phyloP scores from a whole-genome alignment of 1,284 basidiomycete genomes.

The Xerocomus nothofagi region DNA sequence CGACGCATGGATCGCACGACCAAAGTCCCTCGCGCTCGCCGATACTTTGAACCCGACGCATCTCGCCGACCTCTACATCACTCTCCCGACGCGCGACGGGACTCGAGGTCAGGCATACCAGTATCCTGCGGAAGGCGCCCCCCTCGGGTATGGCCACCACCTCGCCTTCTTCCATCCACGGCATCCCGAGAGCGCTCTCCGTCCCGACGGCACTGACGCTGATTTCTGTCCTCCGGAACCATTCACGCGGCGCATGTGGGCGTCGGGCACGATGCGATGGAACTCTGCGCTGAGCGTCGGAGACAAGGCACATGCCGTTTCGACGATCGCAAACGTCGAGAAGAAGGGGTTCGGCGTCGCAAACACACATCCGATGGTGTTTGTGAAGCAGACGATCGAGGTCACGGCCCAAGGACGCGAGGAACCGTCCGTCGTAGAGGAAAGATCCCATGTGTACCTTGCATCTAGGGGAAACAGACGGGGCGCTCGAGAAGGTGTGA shows the following conservation, averaged over 20 bases:
- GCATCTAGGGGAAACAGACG: slow-evolving; percentile 36
- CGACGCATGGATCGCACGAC: slow-evolving; percentile 51
- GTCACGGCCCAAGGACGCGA: slow-evolving; percentile 42
- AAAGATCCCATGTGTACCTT: slow-evolving; percentile 76
- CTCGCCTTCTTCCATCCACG: slow-evolving; percentile 75
- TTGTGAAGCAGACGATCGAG: slow-evolving; percentile 68
- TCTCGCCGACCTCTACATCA: slow-evolving; percentile 61
- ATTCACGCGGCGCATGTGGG: slow-evolving; percentile 84
- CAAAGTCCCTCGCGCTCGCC: slow-evolving; percentile 41
- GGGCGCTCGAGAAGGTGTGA: slow-evolving; percentile 45
- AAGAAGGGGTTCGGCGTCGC: slow-evolving; percentile 62
- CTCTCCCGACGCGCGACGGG: slow-evolving; percentile 70
- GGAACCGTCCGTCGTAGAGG: slow-evolving; percentile 59
- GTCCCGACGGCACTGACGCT: slow-evolving; percentile 70
- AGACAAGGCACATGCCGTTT: slow-evolving; percentile 48
- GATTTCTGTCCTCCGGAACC: slow-evolving; percentile 73
- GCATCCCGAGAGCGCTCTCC: slow-evolving; percentile 56
- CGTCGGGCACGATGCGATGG: slow-evolving; percentile 73
- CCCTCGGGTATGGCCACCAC: slow-evolving; percentile 65
- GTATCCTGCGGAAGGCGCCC: slow-evolving; percentile 43
- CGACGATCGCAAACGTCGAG: slow-evolving; percentile 55
- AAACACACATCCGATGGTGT: slow-evolving; percentile 65
- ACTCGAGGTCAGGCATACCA: slow-evolving; percentile 31
- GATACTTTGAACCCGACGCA: slow-evolving; percentile 53
- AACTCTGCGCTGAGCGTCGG: slow-evolving; percentile 57